phyloP scores from a whole-genome alignment of 176 grass and related monocot species.

The Bromus sterilis region DNA sequence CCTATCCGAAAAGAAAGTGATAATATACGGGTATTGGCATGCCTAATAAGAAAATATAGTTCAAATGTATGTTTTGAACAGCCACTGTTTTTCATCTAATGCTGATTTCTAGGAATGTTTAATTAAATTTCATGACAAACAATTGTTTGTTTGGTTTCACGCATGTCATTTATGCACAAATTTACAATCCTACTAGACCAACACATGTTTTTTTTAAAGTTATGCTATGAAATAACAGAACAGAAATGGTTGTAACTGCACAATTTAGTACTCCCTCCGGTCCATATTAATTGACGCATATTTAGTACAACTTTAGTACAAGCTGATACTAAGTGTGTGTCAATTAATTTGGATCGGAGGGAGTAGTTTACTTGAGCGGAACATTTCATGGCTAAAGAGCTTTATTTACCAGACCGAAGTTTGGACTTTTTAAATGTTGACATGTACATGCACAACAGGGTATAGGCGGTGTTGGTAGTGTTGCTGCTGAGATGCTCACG shows the following conservation, averaged over 20 bases:
- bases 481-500: slow-evolving; percentile 95
- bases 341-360: too few relatives aligned
- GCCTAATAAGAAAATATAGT: background rate
- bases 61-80: background rate
- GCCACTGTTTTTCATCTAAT: background rate
- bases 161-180: slow-evolving; percentile 12
- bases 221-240: slow-evolving; percentile 5
- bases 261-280: too few relatives aligned
- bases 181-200: background rate
- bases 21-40: background rate
- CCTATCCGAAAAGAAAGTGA: background rate
- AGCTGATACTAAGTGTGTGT: too few relatives aligned
- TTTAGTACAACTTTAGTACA: too few relatives aligned
- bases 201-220: background rate
- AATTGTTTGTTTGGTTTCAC: background rate
- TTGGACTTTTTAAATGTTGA: background rate
- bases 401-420: background rate
- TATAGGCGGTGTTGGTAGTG: slow-evolving; percentile 95
- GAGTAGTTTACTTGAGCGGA: background rate
- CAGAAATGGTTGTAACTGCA: background rate
- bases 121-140: background rate
- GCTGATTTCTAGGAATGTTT: background rate
- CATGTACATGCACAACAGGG: slow-evolving; percentile 36
- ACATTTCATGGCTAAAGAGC: background rate
- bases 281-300: too few relatives aligned